Conservation (phyloP, 1,284 basidiomycete genomes). For the Ganoderma lingzhi region DNA sequence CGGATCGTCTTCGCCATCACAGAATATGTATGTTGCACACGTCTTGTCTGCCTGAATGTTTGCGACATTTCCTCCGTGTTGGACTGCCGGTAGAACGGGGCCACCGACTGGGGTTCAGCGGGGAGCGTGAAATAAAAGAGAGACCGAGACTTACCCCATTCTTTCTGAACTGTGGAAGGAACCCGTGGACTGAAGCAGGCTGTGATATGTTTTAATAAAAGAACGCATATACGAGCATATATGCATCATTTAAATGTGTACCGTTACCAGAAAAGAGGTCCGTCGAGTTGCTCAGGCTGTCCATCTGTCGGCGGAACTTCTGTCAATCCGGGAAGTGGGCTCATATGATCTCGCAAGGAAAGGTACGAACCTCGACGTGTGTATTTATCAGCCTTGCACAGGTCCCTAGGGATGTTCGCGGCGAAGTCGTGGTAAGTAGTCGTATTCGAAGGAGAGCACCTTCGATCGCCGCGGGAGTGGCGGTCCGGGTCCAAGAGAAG, state of each 20-base stretch:
- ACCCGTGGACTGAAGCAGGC: constrained; percentile 23
- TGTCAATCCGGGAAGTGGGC: no score
- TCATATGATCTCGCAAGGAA: no score
- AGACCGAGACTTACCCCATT: constrained; percentile 11
- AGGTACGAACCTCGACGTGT: no score
- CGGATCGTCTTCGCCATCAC: constrained; percentile 24
- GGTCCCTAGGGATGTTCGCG: no score
- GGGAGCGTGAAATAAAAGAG: background rate
- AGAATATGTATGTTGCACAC: constrained; percentile 17
- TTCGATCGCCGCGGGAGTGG: no score
- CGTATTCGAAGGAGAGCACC: no score
- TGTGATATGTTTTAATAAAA: background rate
- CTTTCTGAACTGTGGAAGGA: background rate
- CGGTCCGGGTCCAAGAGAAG: no score
- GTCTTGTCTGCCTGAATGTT: background rate
- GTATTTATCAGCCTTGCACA: no score
- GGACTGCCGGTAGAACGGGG: no score
- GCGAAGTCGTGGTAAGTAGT: no score
- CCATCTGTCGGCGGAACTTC: background rate
- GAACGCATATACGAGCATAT: background rate
- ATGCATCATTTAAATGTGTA: background rate
- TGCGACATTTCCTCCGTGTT: constrained; percentile 9
- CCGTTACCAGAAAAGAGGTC: constrained; percentile 9
- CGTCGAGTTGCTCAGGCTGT: background rate
- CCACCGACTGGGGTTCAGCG: background rate